These are phyloP conservation scores for Raffaelea albimanens DNA, from an alignment of 2,329 filamentous ascomycete species.

Conservation along the genomic window DNA sequence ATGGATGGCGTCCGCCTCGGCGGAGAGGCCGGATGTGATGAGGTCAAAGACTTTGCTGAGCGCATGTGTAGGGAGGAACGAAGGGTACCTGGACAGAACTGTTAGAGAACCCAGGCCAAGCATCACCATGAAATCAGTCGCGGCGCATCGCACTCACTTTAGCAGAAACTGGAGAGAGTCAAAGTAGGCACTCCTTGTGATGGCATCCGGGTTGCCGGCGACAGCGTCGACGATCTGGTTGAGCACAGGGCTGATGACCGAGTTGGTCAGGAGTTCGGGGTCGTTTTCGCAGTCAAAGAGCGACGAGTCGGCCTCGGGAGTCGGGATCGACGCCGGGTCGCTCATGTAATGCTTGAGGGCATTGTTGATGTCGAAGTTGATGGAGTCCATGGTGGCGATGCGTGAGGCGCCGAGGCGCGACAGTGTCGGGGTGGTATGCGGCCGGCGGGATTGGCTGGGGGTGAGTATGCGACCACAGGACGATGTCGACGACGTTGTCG, in stretches of 20 bases:
- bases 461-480: no score
- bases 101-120: no score
- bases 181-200: conserved; percentile 68
- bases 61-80: conserved; percentile 67
- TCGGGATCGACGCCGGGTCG: conserved; percentile 74
- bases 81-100: conserved; percentile 56
- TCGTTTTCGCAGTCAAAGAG: conserved; percentile 90
- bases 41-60: conserved; percentile 91
- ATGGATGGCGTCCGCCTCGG: conserved; percentile 77
- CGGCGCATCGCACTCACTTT: conserved; percentile 91
- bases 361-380: conserved; percentile 92
- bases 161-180: conserved; percentile 92
- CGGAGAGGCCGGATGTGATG: conserved; percentile 73
- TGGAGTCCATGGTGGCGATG: conserved; percentile 52
- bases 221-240: conserved; percentile 90
- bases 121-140: no score
- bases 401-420: conserved; percentile 7
- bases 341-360: conserved; percentile 95
- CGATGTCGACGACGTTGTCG: no score
- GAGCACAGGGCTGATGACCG: conserved; percentile 72
- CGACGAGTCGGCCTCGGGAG: conserved; percentile 73
- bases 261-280: conserved; percentile 69
- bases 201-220: conserved; percentile 82
- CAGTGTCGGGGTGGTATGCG: neutral
- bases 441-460: no score